phyloP scores from a whole-genome alignment of 176 grass and related monocot species.

The Bonia amplexicaulis region DNA sequence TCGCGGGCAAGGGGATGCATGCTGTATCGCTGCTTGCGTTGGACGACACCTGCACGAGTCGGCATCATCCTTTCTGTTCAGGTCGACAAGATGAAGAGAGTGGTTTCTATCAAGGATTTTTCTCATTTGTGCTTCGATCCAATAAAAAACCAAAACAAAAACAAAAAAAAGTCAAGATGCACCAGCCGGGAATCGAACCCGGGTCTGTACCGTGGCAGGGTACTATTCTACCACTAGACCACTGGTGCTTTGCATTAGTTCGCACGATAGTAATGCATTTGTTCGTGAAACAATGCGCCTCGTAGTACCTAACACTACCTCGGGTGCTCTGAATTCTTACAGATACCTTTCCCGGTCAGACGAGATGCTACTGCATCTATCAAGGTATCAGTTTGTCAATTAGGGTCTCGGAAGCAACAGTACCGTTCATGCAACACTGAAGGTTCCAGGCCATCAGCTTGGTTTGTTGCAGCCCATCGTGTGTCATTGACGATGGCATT shows the following conservation, averaged over 20 bases:
- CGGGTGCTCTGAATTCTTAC: too few species aligned
- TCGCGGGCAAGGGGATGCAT: not conserved
- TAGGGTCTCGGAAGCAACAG: too few species aligned
- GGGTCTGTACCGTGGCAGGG: slow-evolving; percentile 84
- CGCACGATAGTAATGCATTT: accelerated
- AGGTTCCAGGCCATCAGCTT: too few species aligned
- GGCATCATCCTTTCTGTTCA: not conserved
- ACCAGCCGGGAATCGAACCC: slow-evolving; percentile 52
- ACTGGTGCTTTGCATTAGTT: not conserved
- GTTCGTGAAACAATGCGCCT: too few species aligned
- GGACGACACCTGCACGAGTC: not conserved
- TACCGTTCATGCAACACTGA: too few species aligned
- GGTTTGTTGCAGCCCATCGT: too few species aligned
- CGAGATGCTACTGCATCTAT: too few species aligned
- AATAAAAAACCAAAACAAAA: not conserved
- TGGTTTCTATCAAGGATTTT: not conserved
- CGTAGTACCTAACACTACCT: too few species aligned
- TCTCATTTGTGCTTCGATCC: not conserved
- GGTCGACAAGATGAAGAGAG: not conserved
- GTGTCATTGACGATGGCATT: too few species aligned
- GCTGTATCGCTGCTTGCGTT: not conserved
- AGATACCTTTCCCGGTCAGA: too few species aligned
- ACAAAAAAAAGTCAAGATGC: not conserved
- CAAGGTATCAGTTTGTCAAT: too few species aligned
- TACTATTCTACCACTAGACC: slow-evolving; percentile 83